phyloP scores from a whole-genome alignment of 768 basidiomycete genomes.

The Basidioascus undulatus region DNA sequence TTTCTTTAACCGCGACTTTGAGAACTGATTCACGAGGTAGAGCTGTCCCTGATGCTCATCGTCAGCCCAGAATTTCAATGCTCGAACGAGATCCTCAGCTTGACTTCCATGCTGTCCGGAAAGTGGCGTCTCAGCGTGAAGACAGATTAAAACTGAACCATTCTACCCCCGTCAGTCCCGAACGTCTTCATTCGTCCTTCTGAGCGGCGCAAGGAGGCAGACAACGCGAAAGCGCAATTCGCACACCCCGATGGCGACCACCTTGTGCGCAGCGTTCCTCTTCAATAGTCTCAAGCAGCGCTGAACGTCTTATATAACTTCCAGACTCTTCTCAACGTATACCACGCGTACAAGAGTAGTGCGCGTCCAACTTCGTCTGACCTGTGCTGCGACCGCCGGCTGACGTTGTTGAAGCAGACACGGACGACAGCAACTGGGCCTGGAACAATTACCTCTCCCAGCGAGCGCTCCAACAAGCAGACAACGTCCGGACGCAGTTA shows the following conservation, averaged over 20 bases:
- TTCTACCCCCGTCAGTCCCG: conserved; percentile 12
- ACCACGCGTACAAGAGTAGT: conserved; percentile 21
- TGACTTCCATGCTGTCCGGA: conserved; percentile 21
- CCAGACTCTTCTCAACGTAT: conserved; percentile 22
- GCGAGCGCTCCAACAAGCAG: conserved; percentile 19
- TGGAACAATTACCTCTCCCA: conserved; percentile 21
- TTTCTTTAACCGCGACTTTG: background rate
- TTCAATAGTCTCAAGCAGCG: too few species aligned
- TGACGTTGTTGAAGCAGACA: conserved; percentile 8
- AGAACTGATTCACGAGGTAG: background rate
- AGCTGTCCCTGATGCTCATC: conserved; percentile 22
- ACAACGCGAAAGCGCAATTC: conserved; percentile 20
- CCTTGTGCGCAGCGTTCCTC: too few species aligned
- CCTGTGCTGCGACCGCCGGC: background rate
- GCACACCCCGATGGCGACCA: conserved; percentile 22
- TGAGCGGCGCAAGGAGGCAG: conserved; percentile 19
- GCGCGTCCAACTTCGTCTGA: background rate
- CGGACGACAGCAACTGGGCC: conserved; percentile 20
- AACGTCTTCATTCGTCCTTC: conserved; percentile 21
- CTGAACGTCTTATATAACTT: too few species aligned
- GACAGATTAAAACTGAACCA: background rate
- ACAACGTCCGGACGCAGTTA: conserved; percentile 21
- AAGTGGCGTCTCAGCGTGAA: background rate
- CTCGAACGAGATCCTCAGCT: conserved; percentile 20
- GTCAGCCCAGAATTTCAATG: conserved; percentile 20